Percentiles rank a stretch among this genome's conserved stretches.
These are phyloP conservation scores for Brachypodium distachyon DNA, from an alignment of 202 grass and related monocot species.

Conservation along the genomic window DNA sequence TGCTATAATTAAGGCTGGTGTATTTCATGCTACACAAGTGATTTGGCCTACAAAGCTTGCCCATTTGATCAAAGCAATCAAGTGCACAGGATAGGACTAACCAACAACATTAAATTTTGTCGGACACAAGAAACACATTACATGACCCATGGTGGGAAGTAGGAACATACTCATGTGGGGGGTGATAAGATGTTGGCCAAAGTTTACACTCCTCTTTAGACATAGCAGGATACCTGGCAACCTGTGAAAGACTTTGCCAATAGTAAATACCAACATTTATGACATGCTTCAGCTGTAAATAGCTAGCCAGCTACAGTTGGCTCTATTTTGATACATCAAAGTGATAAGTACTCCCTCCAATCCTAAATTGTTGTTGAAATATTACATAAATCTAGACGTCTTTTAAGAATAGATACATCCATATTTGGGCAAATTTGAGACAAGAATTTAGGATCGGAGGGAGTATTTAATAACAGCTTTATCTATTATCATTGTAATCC, in stretches of 20 bases:
- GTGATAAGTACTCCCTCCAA: not conserved
- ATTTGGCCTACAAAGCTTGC: not conserved
- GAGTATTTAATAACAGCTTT: not conserved
- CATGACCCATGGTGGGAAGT: not conserved
- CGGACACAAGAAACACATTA: not conserved
- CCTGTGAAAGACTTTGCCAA: slow-evolving; percentile 34
- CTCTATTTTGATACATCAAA: not conserved
- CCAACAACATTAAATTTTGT: not conserved
- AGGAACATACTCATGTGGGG: slow-evolving; percentile 41
- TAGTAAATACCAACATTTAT: slow-evolving; percentile 21
- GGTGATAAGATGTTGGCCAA: slow-evolving; percentile 97
- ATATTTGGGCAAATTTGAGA: no score
- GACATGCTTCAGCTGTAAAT: not conserved
- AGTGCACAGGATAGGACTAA: no score
- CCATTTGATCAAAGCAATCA: no score
- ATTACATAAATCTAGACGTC: no score
- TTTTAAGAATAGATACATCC: no score
- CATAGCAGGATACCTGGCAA: slow-evolving; percentile 61
- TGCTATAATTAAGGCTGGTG: not conserved
- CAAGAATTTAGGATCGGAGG: no score
- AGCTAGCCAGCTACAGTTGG: not conserved
- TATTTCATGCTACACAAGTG: no score
- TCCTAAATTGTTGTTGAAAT: no score
- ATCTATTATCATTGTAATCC: not conserved
- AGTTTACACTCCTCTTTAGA: slow-evolving; percentile 86